Base-by-base conservation (phyloP, 2,329 filamentous ascomycete species). In the Verticillium longisporum region DNA sequence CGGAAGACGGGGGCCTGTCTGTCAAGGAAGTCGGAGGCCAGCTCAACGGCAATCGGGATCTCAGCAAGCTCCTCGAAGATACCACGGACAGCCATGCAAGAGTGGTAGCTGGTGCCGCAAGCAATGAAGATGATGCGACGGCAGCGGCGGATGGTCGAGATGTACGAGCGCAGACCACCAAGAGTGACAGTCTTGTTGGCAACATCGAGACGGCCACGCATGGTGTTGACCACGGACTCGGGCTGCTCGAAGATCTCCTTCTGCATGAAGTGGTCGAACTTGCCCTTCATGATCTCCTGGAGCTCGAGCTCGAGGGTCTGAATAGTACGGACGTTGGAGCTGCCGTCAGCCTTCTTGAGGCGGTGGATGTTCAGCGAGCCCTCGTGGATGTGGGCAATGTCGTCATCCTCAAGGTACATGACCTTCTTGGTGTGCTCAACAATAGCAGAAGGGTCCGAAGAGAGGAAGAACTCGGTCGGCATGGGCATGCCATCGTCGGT, bases 201-300 rank as follows among this genome's bases (percentile, higher is more conserved):
- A 63, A 90, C 83, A 77, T 99, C 95, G 70, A 99, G 83, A 80
- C 95, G 95, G 79, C 95, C 95, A 87, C 95, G 92, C 95, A 99
- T 99, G 68, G 95, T 97, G 86, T 99, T 99, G 82, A 99, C 88
- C 64, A 99, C 92, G 14, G 95, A 99, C 81, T 99, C 95, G 73
- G 95, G 95, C 83, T 99, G 95, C 84, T 99, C 95, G 77, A 99
- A 99, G 73, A 99, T 99, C 78, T 99, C 95, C 87, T 99, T 99
- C 78, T 99, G 95, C 95, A 99, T 99, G 84, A 97, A 99, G 82
- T 99, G 95, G 77, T 99, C 95, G 79, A 98, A 99, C 76, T 95
- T 96, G 78, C 95, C 95, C 89, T 99, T 99, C 95, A 99, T 99
- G 79, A 99, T 99, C 83, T 99, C 93, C 83, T 99, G 95, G 66